Evolutionary conservation across 805 yeast species (phyloP), one percentile per base, ranked within the genome.

Genomic region (Monosporozyma unispora): DNA sequence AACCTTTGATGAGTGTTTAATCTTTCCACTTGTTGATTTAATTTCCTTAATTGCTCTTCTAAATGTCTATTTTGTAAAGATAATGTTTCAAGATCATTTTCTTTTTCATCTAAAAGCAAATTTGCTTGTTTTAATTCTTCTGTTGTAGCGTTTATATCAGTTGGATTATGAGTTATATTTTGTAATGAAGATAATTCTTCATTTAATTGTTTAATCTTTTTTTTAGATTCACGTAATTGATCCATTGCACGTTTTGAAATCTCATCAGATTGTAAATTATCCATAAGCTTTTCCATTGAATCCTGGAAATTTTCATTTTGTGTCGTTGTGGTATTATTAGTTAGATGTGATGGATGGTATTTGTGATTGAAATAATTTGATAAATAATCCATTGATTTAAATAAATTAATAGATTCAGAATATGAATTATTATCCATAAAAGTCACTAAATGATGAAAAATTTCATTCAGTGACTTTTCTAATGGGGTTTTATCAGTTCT

Each of bases 221-320:
- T 63, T 66, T 55, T 70, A 60, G 42, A 69, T 64, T 29, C 79
- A 71, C 43, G 73, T 78, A 57, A 75, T 74, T 35, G 81, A 73
- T 48, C 78, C 88, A 71, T 75, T 52, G 96, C 95, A 52, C 84
- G 75, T 47, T 81, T 73, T 11, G 95, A 95, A 67, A 83, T 82
- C 48, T 87, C 95, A 63, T 91, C 96, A 0, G 96, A 86, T 56
- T 82, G 81, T 60, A 90, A 73, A 25, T 85, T 76, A 41, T 87
- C 81, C 51, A 80, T 73, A 44, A 91, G 70, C 49, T 80, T 73
- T 58, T 86, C 88, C 33, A 90, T 81, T 1, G 95, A 87, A 45
- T 85, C 79, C 48, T 84, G 86, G 54, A 87, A 74, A 58, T 66
- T 69, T 11, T 76, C 64, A 14, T 27, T 29, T 16, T 33, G 35